These are phyloP conservation scores for Spongospora subterranea DNA, from an alignment of 208 protist species.

Conservation along the genomic window DNA sequence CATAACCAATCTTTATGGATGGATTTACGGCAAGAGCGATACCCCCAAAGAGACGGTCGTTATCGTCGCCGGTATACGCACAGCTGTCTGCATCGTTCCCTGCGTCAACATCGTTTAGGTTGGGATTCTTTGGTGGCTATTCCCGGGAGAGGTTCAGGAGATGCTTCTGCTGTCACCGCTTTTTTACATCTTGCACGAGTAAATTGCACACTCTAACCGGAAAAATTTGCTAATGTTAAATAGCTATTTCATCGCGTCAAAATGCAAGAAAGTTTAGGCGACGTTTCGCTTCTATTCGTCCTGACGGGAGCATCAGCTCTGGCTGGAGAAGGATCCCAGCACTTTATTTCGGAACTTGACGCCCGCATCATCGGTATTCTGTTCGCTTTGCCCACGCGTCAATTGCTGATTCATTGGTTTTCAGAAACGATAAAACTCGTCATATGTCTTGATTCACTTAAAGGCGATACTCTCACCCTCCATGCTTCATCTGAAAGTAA, in stretches of 20 bases:
- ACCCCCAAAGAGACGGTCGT: neutral
- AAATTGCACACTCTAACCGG: neutral
- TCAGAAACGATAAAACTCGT: neutral
- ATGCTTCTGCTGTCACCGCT: neutral
- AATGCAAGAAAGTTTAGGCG: neutral
- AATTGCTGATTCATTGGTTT: neutral
- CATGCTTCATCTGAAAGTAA: neutral
- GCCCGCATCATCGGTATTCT: neutral
- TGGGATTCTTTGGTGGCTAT: neutral
- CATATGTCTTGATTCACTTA: slow-evolving; percentile 22
- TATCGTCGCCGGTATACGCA: neutral
- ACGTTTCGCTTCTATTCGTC: neutral
- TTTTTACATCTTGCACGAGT: neutral
- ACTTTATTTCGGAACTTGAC: neutral
- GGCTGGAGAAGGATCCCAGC: neutral
- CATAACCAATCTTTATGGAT: slow-evolving; percentile 16
- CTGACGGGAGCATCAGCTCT: neutral
- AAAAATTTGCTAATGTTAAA: neutral
- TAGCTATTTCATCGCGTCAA: neutral
- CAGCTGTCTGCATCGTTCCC: neutral
- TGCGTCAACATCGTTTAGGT: neutral
- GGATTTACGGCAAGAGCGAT: neutral
- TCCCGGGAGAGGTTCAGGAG: neutral
- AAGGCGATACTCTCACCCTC: neutral
- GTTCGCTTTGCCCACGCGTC: neutral